Evolutionary conservation across 257 asterid species (phyloP), one percentile per base, ranked within the genome.

Genomic region (Salvia splendens): DNA sequence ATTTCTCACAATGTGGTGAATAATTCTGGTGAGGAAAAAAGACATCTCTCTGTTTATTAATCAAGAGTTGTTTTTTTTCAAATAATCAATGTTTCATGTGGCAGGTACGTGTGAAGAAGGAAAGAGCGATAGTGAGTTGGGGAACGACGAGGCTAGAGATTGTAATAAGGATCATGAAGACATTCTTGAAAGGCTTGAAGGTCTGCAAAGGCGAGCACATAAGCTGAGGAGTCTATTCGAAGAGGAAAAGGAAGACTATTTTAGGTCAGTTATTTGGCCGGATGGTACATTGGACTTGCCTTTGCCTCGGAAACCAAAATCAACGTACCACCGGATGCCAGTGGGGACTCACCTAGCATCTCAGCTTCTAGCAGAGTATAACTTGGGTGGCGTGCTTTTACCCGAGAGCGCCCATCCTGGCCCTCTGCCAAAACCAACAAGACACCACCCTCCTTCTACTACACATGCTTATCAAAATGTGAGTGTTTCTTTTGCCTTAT

Each of bases 351-450:
- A 61, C 46, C 51, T 79, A 71, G 85, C 79, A 35, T 78, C 91
- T 53, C 90, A 85, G 83, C 89, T 80, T 70, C 64, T 80, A 10
- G 62, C 83, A 3, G 82, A 73, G 77, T 73, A 79, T 72, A 77
- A 76, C 30, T 46, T 17, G 77, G 76, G 71, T 32, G 73, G 61
- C 40, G 24, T 52, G 57, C 75, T 66, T 65, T 61, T 65, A 74
- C 83, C 77, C 35, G 52, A 66, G 36, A 68, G 45, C 24, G 74
- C 60, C 49, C 81, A 61, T 12, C 49, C 10, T 36, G 38, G 6
- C 30, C 58, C 65, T 58, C 68, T 45, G 54, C 65, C 33, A 40
- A 64, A 53, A 51, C 73, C 63, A 46, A 56, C 53, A 36, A 59
- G 38, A 1, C 12, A 64, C 58, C 59, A 16, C 45, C 40, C 40